A percentile compares a stretch with the other conserved stretches of the same genome.
Conservation (phyloP, 192 early-diverging fungal genomes). For the Rhizoclosmatium globosum region DNA sequence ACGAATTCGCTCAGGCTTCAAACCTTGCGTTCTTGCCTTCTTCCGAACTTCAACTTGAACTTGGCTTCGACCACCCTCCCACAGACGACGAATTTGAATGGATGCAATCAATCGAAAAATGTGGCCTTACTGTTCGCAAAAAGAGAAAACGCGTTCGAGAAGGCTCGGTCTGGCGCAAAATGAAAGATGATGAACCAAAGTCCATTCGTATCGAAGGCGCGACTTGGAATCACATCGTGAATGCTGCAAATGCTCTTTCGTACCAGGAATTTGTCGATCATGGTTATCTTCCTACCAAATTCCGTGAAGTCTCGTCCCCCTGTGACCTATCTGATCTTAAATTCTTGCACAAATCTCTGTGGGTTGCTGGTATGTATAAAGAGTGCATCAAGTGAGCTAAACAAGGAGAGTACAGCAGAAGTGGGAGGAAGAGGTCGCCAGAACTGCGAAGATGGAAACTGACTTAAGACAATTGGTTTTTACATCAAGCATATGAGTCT, state of each 20-base stretch:
- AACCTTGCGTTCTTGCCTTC: constrained; percentile 48
- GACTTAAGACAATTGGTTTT: too few relatives aligned
- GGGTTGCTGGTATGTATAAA: constrained; percentile 59
- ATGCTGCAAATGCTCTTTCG: constrained; percentile 35
- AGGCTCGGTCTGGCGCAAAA: constrained; percentile 4
- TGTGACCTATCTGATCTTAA: constrained; percentile 39
- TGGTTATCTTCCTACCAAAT: constrained; percentile 15
- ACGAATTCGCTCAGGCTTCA: constrained; percentile 36
- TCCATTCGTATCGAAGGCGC: constrained; percentile 38
- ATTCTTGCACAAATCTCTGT: constrained; percentile 62
- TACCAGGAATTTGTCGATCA: constrained; percentile 40
- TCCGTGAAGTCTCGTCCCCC: neutral
- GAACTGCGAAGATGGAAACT: too few relatives aligned
- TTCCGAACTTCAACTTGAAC: constrained; percentile 59
- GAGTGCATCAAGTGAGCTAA: too few relatives aligned
- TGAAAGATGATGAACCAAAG: constrained; percentile 29
- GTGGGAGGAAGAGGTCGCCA: too few relatives aligned
- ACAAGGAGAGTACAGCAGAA: too few relatives aligned
- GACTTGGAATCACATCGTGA: constrained; percentile 44
- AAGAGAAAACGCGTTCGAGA: constrained; percentile 52
- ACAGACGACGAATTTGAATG: constrained; percentile 69
- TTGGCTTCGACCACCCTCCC: constrained; percentile 61
- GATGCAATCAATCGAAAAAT: constrained; percentile 63
- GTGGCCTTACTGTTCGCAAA: constrained; percentile 61
- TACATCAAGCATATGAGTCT: too few relatives aligned